phyloP scores from a whole-genome alignment of 495 filamentous ascomycete genomes.

The Tuber magnatum region DNA sequence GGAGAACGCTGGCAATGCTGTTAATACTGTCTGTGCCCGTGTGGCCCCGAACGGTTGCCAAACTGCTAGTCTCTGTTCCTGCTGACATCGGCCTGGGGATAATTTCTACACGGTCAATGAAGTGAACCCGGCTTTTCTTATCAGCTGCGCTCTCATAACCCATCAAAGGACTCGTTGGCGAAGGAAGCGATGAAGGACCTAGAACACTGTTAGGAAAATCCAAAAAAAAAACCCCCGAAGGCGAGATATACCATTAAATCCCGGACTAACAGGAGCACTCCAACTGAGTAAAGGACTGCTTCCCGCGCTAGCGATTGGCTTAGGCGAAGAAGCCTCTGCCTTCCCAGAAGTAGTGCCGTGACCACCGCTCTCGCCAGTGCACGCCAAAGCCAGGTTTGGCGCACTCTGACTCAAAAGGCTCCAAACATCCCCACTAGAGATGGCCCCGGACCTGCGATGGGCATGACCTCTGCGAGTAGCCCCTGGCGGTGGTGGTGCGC shows the following conservation, averaged over 20 bases:
- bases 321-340: conserved; percentile 13
- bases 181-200: conserved; percentile 32
- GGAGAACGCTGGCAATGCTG: conserved; percentile 25
- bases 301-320: conserved; percentile 29
- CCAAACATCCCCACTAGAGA: conserved; percentile 42
- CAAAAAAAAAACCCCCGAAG: conserved; percentile 5
- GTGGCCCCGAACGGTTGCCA: conserved; percentile 15
- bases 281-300: conserved; percentile 31
- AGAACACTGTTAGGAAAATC: conserved; percentile 18
- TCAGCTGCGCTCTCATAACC: conserved; percentile 19
- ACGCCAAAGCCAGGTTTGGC: conserved; percentile 21
- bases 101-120: conserved; percentile 35
- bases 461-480: conserved; percentile 40
- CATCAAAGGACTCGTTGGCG: conserved; percentile 20
- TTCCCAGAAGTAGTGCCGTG: conserved; percentile 10
- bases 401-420: conserved; percentile 40
- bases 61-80: conserved; percentile 25
- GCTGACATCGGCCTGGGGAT: conserved; percentile 32
- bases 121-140: conserved; percentile 31
- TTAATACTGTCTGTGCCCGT: conserved; percentile 18
- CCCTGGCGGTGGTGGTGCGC: conserved; percentile 33
- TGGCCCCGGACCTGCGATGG: conserved; percentile 41
- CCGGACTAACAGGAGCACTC: conserved; percentile 39
- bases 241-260: conserved; percentile 21
- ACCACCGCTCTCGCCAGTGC: conserved; percentile 16